Percentiles rank a stretch among this genome's conserved stretches.
Evolutionary conservation across 2,329 filamentous ascomycete species (phyloP).

Genomic region (Pleurostoma richardsiae): DNA sequence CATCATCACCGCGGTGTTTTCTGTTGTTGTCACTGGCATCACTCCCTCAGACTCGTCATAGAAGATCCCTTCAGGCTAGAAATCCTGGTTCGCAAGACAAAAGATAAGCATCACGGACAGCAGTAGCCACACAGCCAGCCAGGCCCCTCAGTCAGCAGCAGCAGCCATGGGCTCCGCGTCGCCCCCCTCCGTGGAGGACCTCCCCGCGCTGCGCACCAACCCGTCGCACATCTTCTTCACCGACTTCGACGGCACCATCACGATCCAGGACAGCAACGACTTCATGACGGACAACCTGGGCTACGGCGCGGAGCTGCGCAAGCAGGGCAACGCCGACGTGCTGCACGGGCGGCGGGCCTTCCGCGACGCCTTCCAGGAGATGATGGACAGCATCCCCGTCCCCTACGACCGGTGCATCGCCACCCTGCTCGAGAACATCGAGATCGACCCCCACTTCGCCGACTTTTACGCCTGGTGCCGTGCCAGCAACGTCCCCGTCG

Average conservation of each 20-base stretch:
- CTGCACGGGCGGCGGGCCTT: conserved; percentile 68
- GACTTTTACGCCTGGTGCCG: conserved; percentile 83
- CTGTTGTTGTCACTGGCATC: too few relatives aligned
- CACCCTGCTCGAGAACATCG: conserved; percentile 74
- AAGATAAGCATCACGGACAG: too few relatives aligned
- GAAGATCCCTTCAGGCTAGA: too few relatives aligned
- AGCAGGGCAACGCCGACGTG: conserved; percentile 69
- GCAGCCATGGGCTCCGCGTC: conserved; percentile 33
- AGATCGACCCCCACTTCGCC: conserved; percentile 82
- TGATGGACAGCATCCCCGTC: conserved; percentile 81
- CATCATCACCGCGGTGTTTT: too few relatives aligned
- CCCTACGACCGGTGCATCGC: conserved; percentile 81
- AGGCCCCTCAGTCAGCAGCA: too few relatives aligned
- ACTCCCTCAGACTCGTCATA: too few relatives aligned
- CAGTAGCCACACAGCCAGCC: too few relatives aligned
- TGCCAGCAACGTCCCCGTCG: conserved; percentile 80
- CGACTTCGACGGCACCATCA: conserved; percentile 97
- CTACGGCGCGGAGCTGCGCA: conserved; percentile 68
- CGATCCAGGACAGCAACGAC: conserved; percentile 62
- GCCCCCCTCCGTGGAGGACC: conserved; percentile 27
- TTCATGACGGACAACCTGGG: conserved; percentile 87
- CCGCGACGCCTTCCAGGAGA: conserved; percentile 81
- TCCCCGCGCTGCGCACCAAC: conserved; percentile 58
- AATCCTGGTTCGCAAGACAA: too few relatives aligned
- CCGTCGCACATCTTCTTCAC: conserved; percentile 98